Base-by-base conservation (phyloP, 352 stramenopile genomes). In the Detonula confervacea region DNA sequence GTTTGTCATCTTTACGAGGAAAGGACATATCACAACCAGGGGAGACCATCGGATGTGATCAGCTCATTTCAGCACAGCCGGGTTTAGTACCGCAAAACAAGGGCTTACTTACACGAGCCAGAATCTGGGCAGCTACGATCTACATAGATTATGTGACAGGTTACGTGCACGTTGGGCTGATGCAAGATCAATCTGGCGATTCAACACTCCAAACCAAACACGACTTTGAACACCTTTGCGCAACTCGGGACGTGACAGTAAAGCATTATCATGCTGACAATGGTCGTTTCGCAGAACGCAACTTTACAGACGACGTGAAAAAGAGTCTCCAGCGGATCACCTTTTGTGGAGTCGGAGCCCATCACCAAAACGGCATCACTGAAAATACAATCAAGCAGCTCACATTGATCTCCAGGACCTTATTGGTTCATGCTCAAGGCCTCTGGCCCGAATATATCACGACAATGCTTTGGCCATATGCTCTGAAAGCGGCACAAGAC, bases 301-400 rank as follows among this genome's bases (percentile, higher is more conserved):
- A 2, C 18, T 80, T 75, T 29, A 8, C 59, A 0, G 1, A 64
- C 4, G 52, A 54, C 16, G 59, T 33, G 20, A 66, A 70, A 30
- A 18, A 65, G 27, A 25, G 52, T n/a, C 44, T 59, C 46, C 80
- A 88, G 61, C 29, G 33, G 6, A 39, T 91, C 37, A 56, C 57
- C 0, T 82, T 86, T 56, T 83, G 54, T 67, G 86, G 77, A 0
- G 74, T 87, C 27, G 80, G 82, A 30, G 73, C 77, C 49, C 75
- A 91, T 67, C 82, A 91, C 79, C 82, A 91, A 60, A 89, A 89
- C 71, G 59, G 39, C 1, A 65, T 77, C 6, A 24, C 65, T 54
- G 66, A 83, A 52, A 16, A 54, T 29, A 71, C 46, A 39, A 81
- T 71, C 49, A 77, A 77, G 25, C 16, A 73, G 39, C 20, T 77